Base-by-base conservation (phyloP, 805 yeast genomes). In the Torulaspora delbrueckii region DNA sequence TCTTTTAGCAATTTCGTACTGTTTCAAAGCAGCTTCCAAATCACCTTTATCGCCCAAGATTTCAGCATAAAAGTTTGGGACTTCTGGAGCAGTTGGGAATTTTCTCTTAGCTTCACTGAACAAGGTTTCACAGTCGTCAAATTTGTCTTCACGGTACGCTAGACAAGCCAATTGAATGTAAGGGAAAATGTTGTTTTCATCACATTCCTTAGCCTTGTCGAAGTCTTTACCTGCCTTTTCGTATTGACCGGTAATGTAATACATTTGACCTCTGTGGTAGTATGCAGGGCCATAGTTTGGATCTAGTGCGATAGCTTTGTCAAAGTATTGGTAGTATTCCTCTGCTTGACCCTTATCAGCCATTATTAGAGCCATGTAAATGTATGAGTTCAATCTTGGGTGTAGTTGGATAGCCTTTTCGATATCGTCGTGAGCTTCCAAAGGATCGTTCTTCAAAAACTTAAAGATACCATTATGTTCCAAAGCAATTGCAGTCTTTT, bases 11-110 rank as follows among this genome's bases (percentile, higher is more conserved):
- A 79, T 77, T 53, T 90, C 96, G 65, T 89, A 91, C 71, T 88
- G 90, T 62, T 80, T 79, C 49, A 79, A 68, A 47, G 98, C 96
- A 50, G 77, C 83, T 25, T 66, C 75, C 46, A 78, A 69, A 57
- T 86, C 87, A 63, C 84, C 84, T 58, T 77, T 77, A 65, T 91
- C 97, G 52, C 86, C 82, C 59, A 91, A 75, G 41, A 91, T 83
- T 72, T 93, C 99, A 62, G 98, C 99, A 63, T 82, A 89, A 70
- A 89, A 93, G 73, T 88, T 90, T 72, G 93, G 95, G 57, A 89
- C 84, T 67, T 88, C 96, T 45, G 98, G 87, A 43, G 85, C 77
- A 19, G 90, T 78, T 56, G 96, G 90, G 78, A 87, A 87, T 65
- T 76, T 76, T 65, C 75, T 73, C 60, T 78, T 80, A 30, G 91